Percentiles rank a stretch among this genome's conserved stretches.
These are phyloP conservation scores for Clavariopsis aquatica DNA, from an alignment of 495 filamentous ascomycete species.

Conservation along the genomic window DNA sequence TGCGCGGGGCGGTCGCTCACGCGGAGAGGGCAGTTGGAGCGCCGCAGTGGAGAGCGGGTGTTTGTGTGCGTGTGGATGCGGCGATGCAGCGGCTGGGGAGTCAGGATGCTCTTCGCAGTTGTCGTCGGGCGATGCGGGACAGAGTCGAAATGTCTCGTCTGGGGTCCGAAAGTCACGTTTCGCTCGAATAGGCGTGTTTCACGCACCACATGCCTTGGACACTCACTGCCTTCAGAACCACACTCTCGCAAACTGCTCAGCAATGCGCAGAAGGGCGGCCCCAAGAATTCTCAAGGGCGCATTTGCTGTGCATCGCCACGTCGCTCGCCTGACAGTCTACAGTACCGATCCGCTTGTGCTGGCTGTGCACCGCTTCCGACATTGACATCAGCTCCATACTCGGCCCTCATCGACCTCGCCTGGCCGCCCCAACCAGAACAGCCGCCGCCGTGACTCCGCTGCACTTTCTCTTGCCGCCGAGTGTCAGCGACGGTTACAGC, in stretches of 20 bases:
- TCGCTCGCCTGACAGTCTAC: neutral
- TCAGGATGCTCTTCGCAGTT: neutral
- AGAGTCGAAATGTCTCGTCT: neutral
- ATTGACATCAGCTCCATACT: constrained; percentile 7
- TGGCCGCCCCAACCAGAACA: neutral
- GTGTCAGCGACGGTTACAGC: neutral
- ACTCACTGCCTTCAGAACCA: neutral
- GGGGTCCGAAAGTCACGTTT: constrained; percentile 1
- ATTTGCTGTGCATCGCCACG: neutral
- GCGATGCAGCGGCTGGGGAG: neutral
- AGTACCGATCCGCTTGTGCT: neutral
- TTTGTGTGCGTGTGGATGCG: neutral
- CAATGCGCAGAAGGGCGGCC: neutral
- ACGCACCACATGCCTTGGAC: neutral
- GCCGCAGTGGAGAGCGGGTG: neutral
- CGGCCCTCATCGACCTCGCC: neutral
- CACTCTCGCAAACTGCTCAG: neutral
- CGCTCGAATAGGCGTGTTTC: neutral
- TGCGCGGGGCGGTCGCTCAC: neutral
- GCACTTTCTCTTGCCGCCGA: neutral
- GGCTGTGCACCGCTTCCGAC: neutral
- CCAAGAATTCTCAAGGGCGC: neutral
- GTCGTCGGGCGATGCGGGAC: neutral
- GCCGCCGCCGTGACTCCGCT: neutral
- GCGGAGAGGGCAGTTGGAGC: neutral